Evolutionary conservation across 2,329 filamentous ascomycete species (phyloP).

Genomic region (Epichloe scottii): DNA sequence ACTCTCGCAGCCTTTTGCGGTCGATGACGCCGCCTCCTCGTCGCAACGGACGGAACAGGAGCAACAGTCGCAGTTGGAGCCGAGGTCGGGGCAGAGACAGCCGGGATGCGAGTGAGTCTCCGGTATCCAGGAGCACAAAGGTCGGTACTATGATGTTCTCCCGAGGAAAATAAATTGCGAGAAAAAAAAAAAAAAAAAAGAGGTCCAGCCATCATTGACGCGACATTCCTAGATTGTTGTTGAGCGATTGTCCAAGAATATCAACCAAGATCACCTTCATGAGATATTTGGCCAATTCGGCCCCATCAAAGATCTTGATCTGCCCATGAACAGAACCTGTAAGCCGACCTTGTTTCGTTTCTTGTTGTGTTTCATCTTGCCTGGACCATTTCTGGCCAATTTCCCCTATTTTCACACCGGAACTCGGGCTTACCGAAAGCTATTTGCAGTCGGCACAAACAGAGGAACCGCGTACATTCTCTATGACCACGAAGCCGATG

Average conservation of each 20-base stretch:
- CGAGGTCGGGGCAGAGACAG: constrained; percentile 22
- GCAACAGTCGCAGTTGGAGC: constrained; percentile 19
- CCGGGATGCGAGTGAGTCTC: constrained; percentile 25
- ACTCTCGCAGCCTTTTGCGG: constrained; percentile 22
- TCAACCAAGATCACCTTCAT: constrained; percentile 74
- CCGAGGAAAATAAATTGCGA: neutral
- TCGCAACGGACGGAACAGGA: constrained; percentile 22
- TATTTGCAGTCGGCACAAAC: constrained; percentile 61
- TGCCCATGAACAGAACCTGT: constrained; percentile 84
- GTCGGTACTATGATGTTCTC: constrained; percentile 18
- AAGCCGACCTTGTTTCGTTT: constrained; percentile 19
- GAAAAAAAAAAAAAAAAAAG: neutral
- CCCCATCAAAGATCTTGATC: constrained; percentile 70
- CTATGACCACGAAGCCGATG: constrained; percentile 63
- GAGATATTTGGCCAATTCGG: constrained; percentile 92
- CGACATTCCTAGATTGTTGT: constrained; percentile 62
- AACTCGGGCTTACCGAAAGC: neutral
- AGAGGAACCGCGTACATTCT: constrained; percentile 89
- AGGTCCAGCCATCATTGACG: neutral
- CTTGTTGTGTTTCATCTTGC: neutral
- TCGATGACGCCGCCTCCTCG: constrained; percentile 19
- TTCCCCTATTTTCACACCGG: neutral
- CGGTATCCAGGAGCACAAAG: constrained; percentile 38
- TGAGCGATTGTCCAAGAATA: constrained; percentile 89
- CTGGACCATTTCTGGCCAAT: neutral